A percentile compares a stretch with the other conserved stretches of the same genome.
Evolutionary conservation across 2,329 filamentous ascomycete genomes (phyloP).

Genomic region (Hypoxylon sp.): DNA sequence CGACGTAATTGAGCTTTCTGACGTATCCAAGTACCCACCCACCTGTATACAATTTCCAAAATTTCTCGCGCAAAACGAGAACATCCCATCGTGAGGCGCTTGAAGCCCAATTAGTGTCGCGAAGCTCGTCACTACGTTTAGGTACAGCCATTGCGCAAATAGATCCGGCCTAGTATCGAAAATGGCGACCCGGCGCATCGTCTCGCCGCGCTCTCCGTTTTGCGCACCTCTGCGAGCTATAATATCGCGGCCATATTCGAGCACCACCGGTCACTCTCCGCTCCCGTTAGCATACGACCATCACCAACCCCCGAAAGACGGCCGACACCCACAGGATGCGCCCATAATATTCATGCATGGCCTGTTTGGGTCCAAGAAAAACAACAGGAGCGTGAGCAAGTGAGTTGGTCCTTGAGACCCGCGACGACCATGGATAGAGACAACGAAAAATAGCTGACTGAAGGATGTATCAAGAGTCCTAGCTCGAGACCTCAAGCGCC

Average conservation of each 20-base stretch:
- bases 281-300: slow-evolving; percentile 73
- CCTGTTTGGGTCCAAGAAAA: slow-evolving; percentile 94
- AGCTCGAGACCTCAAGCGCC: slow-evolving; percentile 82
- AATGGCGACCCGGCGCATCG: slow-evolving; percentile 42
- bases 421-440: neutral
- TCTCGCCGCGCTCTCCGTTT: slow-evolving; percentile 30
- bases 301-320: slow-evolving; percentile 69
- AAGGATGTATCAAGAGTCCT: slow-evolving; percentile 70
- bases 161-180: neutral
- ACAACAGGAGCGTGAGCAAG: slow-evolving; percentile 96
- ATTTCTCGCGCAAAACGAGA: slow-evolving; percentile 7
- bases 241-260: slow-evolving; percentile 37
- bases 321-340: slow-evolving; percentile 59
- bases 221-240: slow-evolving; percentile 25
- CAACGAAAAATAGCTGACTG: neutral
- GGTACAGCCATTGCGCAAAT: neutral
- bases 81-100: neutral
- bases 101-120: slow-evolving; percentile 10
- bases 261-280: slow-evolving; percentile 3
- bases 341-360: slow-evolving; percentile 93
- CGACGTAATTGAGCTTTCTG: slow-evolving; percentile 20
- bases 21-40: slow-evolving; percentile 25
- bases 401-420: slow-evolving; percentile 62
- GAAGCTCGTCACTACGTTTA: neutral
- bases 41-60: slow-evolving; percentile 5